Base-by-base conservation (phyloP, 208 protist genomes). In the Acanthamoeba triangularis region DNA sequence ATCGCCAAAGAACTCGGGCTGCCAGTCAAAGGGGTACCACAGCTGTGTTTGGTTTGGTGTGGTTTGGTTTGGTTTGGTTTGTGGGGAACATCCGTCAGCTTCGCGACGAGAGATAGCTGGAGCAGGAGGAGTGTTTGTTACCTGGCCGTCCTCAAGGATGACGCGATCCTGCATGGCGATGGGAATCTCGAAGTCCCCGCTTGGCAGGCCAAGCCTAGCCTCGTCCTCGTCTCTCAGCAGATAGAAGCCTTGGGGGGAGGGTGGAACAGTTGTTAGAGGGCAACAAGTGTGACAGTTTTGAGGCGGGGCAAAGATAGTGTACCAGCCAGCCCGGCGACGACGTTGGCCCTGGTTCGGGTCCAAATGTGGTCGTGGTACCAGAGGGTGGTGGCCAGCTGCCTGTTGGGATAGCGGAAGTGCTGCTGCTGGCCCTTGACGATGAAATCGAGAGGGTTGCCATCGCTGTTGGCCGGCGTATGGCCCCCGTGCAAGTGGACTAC, bases 301-400 rank as follows among this genome's bases (percentile, higher is more conserved):
- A 10, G 59, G 59, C 7, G 23, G 28, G 23, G 14, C 7, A n/a
- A 16, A 65, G 2, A 11, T 23, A 14, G 20, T 56, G 6, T 90
- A 90, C 82, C 82, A 10, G 54, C 35, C 14, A 90, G 54, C 8
- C 82, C 82, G 20, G 82, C 14, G n/a, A 4, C 13, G 18, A 90
- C 82, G 82, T 90, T 90, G 25, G 54, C 82, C 16, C 82, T 20
- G 37, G 25, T 90, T 16, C 30, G 18, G 82, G 25, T 33, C 44
- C 72, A 28, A 41, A 59, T 37, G 82, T 90, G 82, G 82, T 90
- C 82, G 30, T 90, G 82, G 41, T 90, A 90, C 82, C 82, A 90
- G 30, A 90, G 47, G 25, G 82, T 90, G 82, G 82, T 63, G 37
- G 82, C 37, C 37, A 90, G 82, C 82, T 90, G 82, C 28, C 37